Conservation (phyloP, 1,139 yeast species). For the Insectozyma bohioensis region DNA sequence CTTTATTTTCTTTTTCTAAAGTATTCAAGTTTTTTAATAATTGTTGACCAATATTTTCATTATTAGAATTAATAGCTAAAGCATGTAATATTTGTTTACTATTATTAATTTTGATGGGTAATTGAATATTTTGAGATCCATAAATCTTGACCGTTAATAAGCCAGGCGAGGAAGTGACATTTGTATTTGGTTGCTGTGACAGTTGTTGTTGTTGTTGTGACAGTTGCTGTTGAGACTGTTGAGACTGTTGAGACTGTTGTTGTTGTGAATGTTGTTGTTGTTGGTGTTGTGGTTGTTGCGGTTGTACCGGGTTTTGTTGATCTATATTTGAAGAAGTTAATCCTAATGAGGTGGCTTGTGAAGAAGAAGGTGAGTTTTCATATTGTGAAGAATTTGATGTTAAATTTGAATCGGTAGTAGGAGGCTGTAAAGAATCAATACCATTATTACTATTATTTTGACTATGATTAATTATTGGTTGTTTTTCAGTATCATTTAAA, state of each 20-base stretch:
- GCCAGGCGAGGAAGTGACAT: conserved; percentile 52
- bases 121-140: conserved; percentile 55
- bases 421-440: conserved; percentile 9
- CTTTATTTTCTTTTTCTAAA: conserved; percentile 21
- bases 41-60: conserved; percentile 37
- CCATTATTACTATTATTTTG: not conserved
- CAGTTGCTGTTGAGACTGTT: too few species aligned
- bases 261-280: too few species aligned
- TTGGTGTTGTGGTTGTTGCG: conserved; percentile 6
- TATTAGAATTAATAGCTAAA: conserved; percentile 49
- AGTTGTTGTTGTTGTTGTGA: too few species aligned
- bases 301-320: conserved; percentile 6
- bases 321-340: conserved; percentile 7
- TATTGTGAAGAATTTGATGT: conserved; percentile 9
- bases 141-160: conserved; percentile 69
- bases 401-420: conserved; percentile 7
- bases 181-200: too few species aligned
- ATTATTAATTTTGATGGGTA: conserved; percentile 61
- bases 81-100: conserved; percentile 53
- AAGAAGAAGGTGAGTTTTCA: conserved; percentile 9
- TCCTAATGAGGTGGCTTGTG: conserved; percentile 11
- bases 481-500: conserved; percentile 2
- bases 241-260: too few species aligned
- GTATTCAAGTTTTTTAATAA: conserved; percentile 30
- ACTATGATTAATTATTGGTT: not conserved